Conservation (phyloP, 129 eudicot species). For the Flaveria ramosissima region DNA sequence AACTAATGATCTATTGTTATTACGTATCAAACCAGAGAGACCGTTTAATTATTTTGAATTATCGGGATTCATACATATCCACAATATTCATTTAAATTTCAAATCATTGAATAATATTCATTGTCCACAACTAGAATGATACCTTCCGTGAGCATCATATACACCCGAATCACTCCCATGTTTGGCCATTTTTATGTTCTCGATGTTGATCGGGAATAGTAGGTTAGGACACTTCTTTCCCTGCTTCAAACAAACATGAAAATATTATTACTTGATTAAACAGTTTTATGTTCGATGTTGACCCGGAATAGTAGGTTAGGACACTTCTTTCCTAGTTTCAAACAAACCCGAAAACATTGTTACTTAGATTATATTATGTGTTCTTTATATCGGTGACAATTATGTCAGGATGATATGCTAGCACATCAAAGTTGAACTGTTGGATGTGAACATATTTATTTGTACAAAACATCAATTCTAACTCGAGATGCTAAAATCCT, state of each 20-base stretch:
- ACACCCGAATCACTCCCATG: conserved; percentile 83
- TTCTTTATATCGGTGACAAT: no score
- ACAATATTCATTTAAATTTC: background rate
- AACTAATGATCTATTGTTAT: background rate
- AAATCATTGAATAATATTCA: background rate
- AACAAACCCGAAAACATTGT: background rate
- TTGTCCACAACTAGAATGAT: conserved; percentile 8
- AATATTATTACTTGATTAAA: background rate
- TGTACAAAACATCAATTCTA: no score
- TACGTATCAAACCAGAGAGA: background rate
- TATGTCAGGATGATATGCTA: no score
- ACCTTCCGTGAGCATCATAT: conserved; percentile 85
- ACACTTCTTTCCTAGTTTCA: conserved; percentile 61
- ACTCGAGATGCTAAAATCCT: no score
- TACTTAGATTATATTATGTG: background rate
- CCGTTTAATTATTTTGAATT: background rate
- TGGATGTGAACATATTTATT: no score
- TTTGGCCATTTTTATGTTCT: conserved; percentile 63
- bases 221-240: conserved; percentile 60
- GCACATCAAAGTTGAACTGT: no score
- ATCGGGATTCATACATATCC: no score
- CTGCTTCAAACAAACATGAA: conserved; percentile 39
- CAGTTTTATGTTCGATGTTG: background rate
- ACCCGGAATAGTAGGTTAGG: conserved; percentile 43
- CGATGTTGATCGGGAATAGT: conserved; percentile 62